Conservation (phyloP, 2,329 filamentous ascomycete genomes). For the Beauveria asiatica region DNA sequence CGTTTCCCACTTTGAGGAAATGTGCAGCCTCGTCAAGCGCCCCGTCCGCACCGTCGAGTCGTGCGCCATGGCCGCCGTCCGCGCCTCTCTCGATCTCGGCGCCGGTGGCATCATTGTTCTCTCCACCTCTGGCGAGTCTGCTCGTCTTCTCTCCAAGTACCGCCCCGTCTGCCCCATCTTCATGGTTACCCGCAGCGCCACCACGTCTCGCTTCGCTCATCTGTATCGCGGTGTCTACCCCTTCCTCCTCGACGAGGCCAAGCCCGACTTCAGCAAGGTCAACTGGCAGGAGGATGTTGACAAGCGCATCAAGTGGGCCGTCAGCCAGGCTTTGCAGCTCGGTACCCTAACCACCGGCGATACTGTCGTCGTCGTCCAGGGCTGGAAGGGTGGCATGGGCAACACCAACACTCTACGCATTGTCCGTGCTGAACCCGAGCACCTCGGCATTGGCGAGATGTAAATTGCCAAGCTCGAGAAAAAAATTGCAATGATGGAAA, state of each 20-base stretch:
- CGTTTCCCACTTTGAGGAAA: slow-evolving; percentile 91
- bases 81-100: slow-evolving; percentile 90
- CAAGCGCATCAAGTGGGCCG: slow-evolving; percentile 93
- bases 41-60: slow-evolving; percentile 87
- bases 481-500: background rate
- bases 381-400: slow-evolving; percentile 86
- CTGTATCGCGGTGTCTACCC: slow-evolving; percentile 97
- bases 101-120: slow-evolving; percentile 93
- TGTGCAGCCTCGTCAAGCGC: slow-evolving; percentile 72
- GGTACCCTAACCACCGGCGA: slow-evolving; percentile 65
- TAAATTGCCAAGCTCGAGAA: background rate
- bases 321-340: slow-evolving; percentile 77
- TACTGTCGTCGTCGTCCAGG: slow-evolving; percentile 75
- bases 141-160: slow-evolving; percentile 95
- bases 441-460: slow-evolving; percentile 46
- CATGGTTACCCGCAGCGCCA: slow-evolving; percentile 88
- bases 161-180: slow-evolving; percentile 98
- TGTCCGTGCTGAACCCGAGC: slow-evolving; percentile 51
- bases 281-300: slow-evolving; percentile 99
- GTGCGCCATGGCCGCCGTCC: slow-evolving; percentile 93
- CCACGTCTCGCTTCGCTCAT: slow-evolving; percentile 82
- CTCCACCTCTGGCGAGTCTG: slow-evolving; percentile 91
- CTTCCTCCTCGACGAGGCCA: slow-evolving; percentile 85
- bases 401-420: slow-evolving; percentile 76
- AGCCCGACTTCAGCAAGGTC: slow-evolving; percentile 86